Evolutionary conservation across 495 filamentous ascomycete species (phyloP), one percentile per base, ranked within the genome.

Genomic region (Daldinia bambusicola): DNA sequence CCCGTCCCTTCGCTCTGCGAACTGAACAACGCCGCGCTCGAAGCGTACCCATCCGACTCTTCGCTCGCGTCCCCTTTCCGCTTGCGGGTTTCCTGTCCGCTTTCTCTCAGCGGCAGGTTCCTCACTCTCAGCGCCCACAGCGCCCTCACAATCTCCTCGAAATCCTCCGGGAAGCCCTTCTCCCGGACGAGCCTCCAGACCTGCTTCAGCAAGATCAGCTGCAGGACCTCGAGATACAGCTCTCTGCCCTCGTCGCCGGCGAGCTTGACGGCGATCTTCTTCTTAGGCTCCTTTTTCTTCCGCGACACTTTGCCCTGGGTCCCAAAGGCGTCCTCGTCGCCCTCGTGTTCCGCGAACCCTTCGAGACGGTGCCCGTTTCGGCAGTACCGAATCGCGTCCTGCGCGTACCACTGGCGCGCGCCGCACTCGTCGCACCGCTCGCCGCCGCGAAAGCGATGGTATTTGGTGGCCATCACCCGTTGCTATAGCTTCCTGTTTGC

Each of bases 221-320:
- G 95, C 59, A 93, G 88, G 71, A 86, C 89, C 76, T 95, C 89
- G 40, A 99, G 80, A 78, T 89, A 97, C n/a, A 97, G 84, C 66
- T 91, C 87, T 60, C 86, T 84, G 30, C 90, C 94, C 45, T 87
- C 81, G 53, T 83, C 82, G 57, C 93, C 93, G 8, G 80, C 76
- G 57, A 89, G 72, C 80, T 88, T 80, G 87, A 87, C 87, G 48
- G 83, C 84, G 59, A 84, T 84, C 64, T 85, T 88, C 72, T 83
- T 78, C 37, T 87, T 82, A 55, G 81, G 80, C 63, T 84, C 89
- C 66, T 84, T 77, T 61, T 81, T 73, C 48, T 70, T 74, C 32
- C 77, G 74, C n/a, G 76, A 61, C 48, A 80, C 78, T 10, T 72
- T 86, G 55, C 92, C 92, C 57, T 84, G 81, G 13, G 83, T 86